phyloP scores from a whole-genome alignment of 1,284 basidiomycete species.

The Coriolopsis trogii region DNA sequence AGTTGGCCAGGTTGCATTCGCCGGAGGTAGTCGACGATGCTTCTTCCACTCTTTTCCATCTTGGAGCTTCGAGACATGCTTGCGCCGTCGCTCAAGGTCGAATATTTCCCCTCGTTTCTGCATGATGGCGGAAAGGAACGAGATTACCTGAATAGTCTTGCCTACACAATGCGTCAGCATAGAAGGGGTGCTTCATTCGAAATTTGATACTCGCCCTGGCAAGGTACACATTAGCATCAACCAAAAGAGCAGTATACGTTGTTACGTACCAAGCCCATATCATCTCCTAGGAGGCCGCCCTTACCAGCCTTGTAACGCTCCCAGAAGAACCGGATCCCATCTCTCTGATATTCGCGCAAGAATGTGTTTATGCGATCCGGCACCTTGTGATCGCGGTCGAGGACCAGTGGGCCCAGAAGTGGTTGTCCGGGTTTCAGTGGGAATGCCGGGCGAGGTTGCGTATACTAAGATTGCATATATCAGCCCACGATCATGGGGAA shows the following conservation, averaged over 20 bases:
- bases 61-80: conserved; percentile 65
- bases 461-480: conserved; percentile 1
- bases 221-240: background rate
- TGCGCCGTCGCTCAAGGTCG: conserved; percentile 63
- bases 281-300: conserved; percentile 84
- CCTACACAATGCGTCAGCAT: conserved; percentile 38
- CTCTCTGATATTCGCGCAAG: conserved; percentile 83
- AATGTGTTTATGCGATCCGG: conserved; percentile 79
- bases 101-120: conserved; percentile 64
- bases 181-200: background rate
- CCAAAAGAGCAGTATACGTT: background rate
- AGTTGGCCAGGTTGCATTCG: conserved; percentile 77
- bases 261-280: conserved; percentile 81
- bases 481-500: background rate
- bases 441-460: conserved; percentile 54
- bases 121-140: conserved; percentile 88
- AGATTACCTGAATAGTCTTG: conserved; percentile 89
- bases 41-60: conserved; percentile 58
- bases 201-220: conserved; percentile 3
- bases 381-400: conserved; percentile 49
- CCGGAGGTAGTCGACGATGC: conserved; percentile 56
- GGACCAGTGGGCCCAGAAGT: conserved; percentile 32
- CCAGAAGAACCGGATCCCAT: conserved; percentile 80
- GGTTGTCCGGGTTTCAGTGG: conserved; percentile 47
- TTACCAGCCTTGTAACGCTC: conserved; percentile 59